phyloP scores from a whole-genome alignment of 345 rosid species.

The Lepidium africanum region DNA sequence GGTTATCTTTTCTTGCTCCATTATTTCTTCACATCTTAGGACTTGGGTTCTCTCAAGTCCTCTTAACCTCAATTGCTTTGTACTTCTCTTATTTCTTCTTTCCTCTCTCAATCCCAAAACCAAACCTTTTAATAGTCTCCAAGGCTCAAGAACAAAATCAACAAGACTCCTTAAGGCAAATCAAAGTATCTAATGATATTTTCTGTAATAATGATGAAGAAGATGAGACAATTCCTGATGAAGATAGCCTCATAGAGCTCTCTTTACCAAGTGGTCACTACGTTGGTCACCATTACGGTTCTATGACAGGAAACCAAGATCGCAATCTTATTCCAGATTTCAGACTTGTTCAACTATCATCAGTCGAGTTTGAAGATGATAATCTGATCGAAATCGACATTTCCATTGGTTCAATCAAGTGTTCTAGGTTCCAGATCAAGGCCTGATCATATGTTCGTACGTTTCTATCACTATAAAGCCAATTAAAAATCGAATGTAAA shows the following conservation, averaged over 20 bases:
- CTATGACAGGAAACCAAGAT: conserved; percentile 7
- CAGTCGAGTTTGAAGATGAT: conserved; percentile 65
- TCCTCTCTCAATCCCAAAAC: conserved; percentile 21
- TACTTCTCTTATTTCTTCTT: conserved; percentile 28
- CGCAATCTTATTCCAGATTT: conserved; percentile 22
- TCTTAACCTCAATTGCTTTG: conserved; percentile 31
- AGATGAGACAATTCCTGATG: conserved; percentile 54
- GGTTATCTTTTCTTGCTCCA: conserved; percentile 29
- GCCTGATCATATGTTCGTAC: conserved; percentile 20
- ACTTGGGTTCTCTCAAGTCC: conserved; percentile 25
- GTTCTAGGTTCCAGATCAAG: conserved; percentile 63
- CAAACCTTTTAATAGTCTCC: conserved; percentile 10
- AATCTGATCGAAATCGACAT: conserved; percentile 82
- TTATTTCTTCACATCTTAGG: conserved; percentile 26
- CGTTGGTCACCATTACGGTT: conserved; percentile 22
- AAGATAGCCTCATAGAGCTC: conserved; percentile 69
- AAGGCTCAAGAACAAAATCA: conserved; percentile 3
- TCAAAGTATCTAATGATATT: background rate
- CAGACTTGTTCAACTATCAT: conserved; percentile 41
- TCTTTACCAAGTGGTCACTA: conserved; percentile 60
- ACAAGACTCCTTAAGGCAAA: conserved; percentile 25
- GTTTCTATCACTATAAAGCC: background rate
- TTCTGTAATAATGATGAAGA: background rate
- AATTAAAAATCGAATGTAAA: background rate
- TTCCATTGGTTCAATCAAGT: conserved; percentile 71